Evolutionary conservation across 495 filamentous ascomycete species (phyloP), one percentile per base, ranked within the genome.

Genomic region (Apodospora peruviana): DNA sequence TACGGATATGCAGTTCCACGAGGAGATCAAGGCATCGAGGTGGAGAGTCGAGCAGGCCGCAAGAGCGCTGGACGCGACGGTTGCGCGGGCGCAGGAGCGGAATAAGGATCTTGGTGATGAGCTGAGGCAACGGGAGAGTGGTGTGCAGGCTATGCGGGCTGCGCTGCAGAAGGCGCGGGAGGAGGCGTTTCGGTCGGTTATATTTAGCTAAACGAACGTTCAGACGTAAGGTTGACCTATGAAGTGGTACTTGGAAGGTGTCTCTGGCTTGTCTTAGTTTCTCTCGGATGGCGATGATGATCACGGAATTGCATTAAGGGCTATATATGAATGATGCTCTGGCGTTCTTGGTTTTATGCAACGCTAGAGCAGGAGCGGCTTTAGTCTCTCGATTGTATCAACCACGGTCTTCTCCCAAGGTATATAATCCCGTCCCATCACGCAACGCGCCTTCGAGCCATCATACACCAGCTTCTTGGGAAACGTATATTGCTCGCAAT

Each of bases 1-100:
- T 48, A 62, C 60, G 11, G 70, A 76, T 54, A 67, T 73, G 65
- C 60, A 52, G 5, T 68, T 72, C 47, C 68, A 74, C 34, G 65
- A 73, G 4, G 59, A 68, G 54, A 73, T 78, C 57, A 68, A 73
- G 50, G 53, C 61, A 29, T 68, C 64, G 14, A 45, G 45, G 12
- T 32, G 20, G 19, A 50, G 61, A 52, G 50, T 73, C n/a, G 17
- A 64, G 40, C 48, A 50, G 14, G 68, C 67, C 34, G 21, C 45
- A 16, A 17, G 47, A 16, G 58, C 45, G 11, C 43, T 70, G 34
- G 39, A 42, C 18, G 36, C 45, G 7, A 51, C 60, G 32, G 17
- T 68, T 0, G 48, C 38, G 14, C 38, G 32, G 20, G 58, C 57
- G 18, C 40, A 59, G 23, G 32, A 46, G 10, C 64, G 67, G 47